Evolutionary conservation across 2,329 filamentous ascomycete species (phyloP).

Genomic region (Davidsoniella eucalypti): DNA sequence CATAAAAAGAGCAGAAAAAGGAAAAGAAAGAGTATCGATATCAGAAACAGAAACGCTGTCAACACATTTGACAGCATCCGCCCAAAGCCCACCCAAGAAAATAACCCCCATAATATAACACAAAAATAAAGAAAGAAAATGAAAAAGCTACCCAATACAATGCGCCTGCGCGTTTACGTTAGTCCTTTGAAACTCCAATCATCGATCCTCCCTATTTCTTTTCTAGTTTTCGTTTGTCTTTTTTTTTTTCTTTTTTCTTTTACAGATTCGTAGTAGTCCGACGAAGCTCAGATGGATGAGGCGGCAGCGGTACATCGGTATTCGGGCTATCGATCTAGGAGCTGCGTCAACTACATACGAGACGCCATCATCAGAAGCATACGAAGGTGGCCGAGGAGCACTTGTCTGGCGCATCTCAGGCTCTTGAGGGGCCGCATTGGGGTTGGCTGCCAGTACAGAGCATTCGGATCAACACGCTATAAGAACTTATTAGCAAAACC

Average conservation of each 20-base stretch:
- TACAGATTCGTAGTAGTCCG: slow-evolving; percentile 9
- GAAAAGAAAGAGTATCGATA: too few relatives aligned
- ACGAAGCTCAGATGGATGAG: slow-evolving; percentile 32
- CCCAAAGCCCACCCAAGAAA: neutral
- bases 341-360: slow-evolving; percentile 54
- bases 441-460: slow-evolving; percentile 63
- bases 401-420: slow-evolving; percentile 17
- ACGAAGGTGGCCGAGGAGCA: slow-evolving; percentile 50
- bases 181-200: too few relatives aligned
- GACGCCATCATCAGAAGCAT: slow-evolving; percentile 59
- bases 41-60: too few relatives aligned
- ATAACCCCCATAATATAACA: neutral
- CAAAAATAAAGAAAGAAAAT: too few relatives aligned
- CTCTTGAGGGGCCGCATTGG: slow-evolving; percentile 16
- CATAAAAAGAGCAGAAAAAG: too few relatives aligned
- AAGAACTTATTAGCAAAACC: neutral
- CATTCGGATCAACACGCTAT: slow-evolving; percentile 61
- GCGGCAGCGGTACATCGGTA: slow-evolving; percentile 26
- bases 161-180: too few relatives aligned
- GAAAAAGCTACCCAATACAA: too few relatives aligned
- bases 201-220: too few relatives aligned
- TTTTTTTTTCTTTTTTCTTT: neutral
- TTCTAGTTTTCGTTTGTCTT: neutral
- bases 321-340: slow-evolving; percentile 39
- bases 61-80: neutral